These are phyloP conservation scores for Globisporangium paroecandrum DNA, from an alignment of 352 stramenopile genomes.

Conservation along the genomic window DNA sequence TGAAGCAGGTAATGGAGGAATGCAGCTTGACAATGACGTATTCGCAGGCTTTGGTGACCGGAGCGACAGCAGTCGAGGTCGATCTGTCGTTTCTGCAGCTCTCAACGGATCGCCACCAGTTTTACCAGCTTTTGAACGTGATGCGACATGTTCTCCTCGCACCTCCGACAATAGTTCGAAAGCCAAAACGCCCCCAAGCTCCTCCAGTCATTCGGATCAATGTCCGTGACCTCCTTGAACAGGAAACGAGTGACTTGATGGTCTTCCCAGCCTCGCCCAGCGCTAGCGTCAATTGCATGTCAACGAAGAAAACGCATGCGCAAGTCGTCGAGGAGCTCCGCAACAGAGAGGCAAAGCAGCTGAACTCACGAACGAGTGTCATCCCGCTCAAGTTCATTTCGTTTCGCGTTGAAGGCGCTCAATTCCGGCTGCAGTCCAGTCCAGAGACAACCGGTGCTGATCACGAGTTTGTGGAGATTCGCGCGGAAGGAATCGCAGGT, in stretches of 20 bases:
- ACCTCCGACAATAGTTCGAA: constrained; percentile 39
- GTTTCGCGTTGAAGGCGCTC: constrained; percentile 55
- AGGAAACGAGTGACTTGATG: constrained; percentile 28
- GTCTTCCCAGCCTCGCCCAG: constrained; percentile 29
- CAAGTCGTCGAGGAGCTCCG: constrained; percentile 70
- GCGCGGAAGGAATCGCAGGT: constrained; percentile 53
- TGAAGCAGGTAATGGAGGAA: constrained; percentile 80
- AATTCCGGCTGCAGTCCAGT: constrained; percentile 54
- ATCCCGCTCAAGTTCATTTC: constrained; percentile 63
- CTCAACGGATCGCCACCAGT: constrained; percentile 73
- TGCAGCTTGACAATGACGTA: constrained; percentile 65
- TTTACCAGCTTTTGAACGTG: constrained; percentile 81
- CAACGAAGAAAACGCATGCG: constrained; percentile 55
- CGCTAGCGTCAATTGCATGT: constrained; percentile 14
- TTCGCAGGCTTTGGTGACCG: constrained; percentile 37
- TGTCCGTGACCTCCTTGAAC: constrained; percentile 6
- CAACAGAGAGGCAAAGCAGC: constrained; percentile 47
- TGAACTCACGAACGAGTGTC: constrained; percentile 31
- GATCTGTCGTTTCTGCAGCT: constrained; percentile 73
- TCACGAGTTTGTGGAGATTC: constrained; percentile 76
- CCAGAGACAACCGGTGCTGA: constrained; percentile 52
- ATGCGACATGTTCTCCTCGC: constrained; percentile 70
- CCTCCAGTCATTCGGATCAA: constrained; percentile 2
- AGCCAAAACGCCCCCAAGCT: constrained; percentile 17
- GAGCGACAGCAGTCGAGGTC: constrained; percentile 46